phyloP scores from a whole-genome alignment of 371 early-diverging fungal genomes.

The Syncephalastrum racemosum region DNA sequence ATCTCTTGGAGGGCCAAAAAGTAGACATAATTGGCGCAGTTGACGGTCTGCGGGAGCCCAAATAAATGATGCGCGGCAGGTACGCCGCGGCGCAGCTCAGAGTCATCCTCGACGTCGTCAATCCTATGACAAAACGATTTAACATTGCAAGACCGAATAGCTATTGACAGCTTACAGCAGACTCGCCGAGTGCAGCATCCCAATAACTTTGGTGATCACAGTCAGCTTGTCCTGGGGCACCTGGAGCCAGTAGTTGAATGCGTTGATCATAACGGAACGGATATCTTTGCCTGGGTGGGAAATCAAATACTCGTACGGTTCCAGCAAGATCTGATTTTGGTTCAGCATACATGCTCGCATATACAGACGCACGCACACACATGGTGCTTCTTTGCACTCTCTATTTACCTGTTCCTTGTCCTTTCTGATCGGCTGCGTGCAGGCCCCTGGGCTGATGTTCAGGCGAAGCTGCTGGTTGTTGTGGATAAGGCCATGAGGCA shows the following conservation, averaged over 20 bases:
- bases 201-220: slow-evolving; percentile 78
- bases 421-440: no score
- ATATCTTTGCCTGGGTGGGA: slow-evolving; percentile 90
- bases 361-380: no score
- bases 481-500: no score
- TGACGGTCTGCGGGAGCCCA: slow-evolving; percentile 90
- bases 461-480: no score
- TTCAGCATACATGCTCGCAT: not conserved
- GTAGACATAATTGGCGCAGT: slow-evolving; percentile 94
- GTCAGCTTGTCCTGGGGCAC: slow-evolving; percentile 68
- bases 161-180: slow-evolving; percentile 62
- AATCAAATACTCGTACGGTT: slow-evolving; percentile 80
- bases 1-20: slow-evolving; percentile 87
- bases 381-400: no score
- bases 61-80: slow-evolving; percentile 96
- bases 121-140: slow-evolving; percentile 54
- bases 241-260: slow-evolving; percentile 87
- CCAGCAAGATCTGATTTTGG: slow-evolving; percentile 60
- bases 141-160: not conserved
- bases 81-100: slow-evolving; percentile 83
- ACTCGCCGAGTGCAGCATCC: slow-evolving; percentile 94
- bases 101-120: slow-evolving; percentile 96
- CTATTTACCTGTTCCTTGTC: no score
- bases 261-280: slow-evolving; percentile 82
- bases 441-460: no score